Evolutionary conservation across 345 rosid genomes (phyloP).

Genomic region (Gynandropsis gynandra): DNA sequence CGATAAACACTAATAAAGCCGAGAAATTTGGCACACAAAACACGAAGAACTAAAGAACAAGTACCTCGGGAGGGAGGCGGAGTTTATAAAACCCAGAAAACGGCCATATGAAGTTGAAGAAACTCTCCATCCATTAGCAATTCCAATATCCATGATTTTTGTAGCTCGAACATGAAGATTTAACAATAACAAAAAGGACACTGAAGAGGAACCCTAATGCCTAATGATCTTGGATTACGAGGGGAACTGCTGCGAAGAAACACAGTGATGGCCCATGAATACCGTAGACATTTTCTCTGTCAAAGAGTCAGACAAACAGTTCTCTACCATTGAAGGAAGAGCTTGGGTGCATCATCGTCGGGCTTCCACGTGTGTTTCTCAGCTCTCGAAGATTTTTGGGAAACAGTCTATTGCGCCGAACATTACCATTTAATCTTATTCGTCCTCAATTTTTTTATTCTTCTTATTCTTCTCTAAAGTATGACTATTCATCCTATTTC

Average conservation of each 20-base stretch:
- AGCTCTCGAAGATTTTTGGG: not conserved
- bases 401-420: too few species aligned
- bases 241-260: not conserved
- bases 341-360: not conserved
- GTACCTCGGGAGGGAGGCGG: constrained; percentile 15
- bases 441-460: too few species aligned
- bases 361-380: constrained; percentile 17
- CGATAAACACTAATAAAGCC: constrained; percentile 3
- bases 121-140: constrained; percentile 19
- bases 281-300: not conserved
- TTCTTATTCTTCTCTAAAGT: too few species aligned
- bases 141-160: constrained; percentile 19
- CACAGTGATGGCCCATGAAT: not conserved
- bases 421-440: too few species aligned
- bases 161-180: not conserved
- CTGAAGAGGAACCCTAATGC: not conserved
- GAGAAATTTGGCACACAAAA: not conserved
- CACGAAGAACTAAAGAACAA: constrained; percentile 5
- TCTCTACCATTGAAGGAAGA: constrained; percentile 16
- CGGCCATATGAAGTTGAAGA: constrained; percentile 3
- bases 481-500: too few species aligned
- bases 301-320: too few species aligned
- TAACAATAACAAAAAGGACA: not conserved
- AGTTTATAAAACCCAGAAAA: constrained; percentile 12
- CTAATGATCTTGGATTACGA: not conserved